A percentile compares a stretch with the other conserved stretches of the same genome.
Evolutionary conservation across 2,329 filamentous ascomycete species (phyloP).

Genomic region (Dactylonectria estremocensis): DNA sequence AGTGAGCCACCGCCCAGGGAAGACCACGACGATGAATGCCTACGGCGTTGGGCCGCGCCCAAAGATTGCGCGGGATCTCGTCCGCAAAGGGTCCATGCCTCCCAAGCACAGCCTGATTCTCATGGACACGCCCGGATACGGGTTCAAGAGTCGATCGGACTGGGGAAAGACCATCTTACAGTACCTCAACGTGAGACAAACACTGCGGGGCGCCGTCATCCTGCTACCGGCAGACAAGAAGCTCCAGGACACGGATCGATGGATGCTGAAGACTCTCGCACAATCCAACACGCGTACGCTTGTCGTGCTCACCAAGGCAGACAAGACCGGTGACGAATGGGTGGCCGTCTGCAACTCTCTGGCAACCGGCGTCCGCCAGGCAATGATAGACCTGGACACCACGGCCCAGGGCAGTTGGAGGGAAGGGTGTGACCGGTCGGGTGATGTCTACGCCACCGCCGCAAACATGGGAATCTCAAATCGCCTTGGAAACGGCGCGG

Average conservation of each 20-base stretch:
- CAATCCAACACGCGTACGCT: constrained; percentile 61
- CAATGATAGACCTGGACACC: constrained; percentile 45
- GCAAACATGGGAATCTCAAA: constrained; percentile 54
- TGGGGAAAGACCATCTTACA: constrained; percentile 69
- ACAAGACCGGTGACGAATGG: constrained; percentile 60
- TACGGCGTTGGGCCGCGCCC: constrained; percentile 67
- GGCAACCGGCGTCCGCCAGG: constrained; percentile 46
- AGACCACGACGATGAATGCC: constrained; percentile 69
- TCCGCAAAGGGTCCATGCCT: constrained; percentile 55
- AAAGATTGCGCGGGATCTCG: constrained; percentile 45
- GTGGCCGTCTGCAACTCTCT: constrained; percentile 45
- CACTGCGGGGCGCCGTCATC: constrained; percentile 67
- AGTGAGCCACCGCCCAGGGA: constrained; percentile 66
- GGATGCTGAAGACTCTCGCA: constrained; percentile 64
- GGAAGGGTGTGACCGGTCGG: constrained; percentile 48
- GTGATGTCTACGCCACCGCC: constrained; percentile 55
- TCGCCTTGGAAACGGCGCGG: constrained; percentile 53
- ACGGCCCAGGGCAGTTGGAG: constrained; percentile 48
- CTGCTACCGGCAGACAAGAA: constrained; percentile 69
- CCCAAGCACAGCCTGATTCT: constrained; percentile 65
- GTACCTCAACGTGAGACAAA: constrained; percentile 64
- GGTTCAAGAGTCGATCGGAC: constrained; percentile 60
- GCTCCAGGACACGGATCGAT: constrained; percentile 63
- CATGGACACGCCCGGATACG: constrained; percentile 68
- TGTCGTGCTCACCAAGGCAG: constrained; percentile 71